Base-by-base conservation (phyloP, 2,329 filamentous ascomycete species). In the Mycosphaerella arachidis region DNA sequence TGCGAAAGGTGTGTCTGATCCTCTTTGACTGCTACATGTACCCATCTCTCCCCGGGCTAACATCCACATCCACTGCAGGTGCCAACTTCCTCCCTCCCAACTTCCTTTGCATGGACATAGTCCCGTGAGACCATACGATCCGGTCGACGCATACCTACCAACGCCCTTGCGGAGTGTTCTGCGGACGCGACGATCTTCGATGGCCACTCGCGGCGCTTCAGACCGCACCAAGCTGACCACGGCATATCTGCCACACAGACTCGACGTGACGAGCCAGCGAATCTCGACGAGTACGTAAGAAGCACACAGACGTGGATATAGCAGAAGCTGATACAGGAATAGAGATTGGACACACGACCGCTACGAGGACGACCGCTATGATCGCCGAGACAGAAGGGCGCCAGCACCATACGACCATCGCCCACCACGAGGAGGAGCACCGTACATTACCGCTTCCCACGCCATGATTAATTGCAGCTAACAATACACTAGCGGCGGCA, bases 341-440 rank as follows among this genome's bases (percentile, higher is more conserved):
- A 91, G 91, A 72, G 92, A 96, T 81, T 97, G 92, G 92, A 91
- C 96, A 68, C 92, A 97, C 52, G 72, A 73, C 43, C 71, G 73
- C 46, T 74, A 71, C 63, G 70, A 71, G 56, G 70, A 72, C 56
- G 68, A 72, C 54, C 65, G 68, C 50, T 67, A 68, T 60, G 65
- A 67, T 43, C 62, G 65, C 57, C 55, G 55, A 48, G 59, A 61
- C 55, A 57, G 60, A 58, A 65, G 63, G 48, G 59, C 48, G 48
- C 60, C 62, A 2, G 40, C 40, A 43, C 33, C 37, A 20, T 58
- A 67, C 20, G 68, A 67, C 33, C 63, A 67, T 10, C 66, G 65
- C 12, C 62, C 57, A 37, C 59, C 62, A 27, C 59, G 59, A 30
- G 30, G 61, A 43, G 18, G 56, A 45, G 50, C 51, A 56, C 48